A percentile compares a stretch with the other conserved stretches of the same genome.
Evolutionary conservation across 139 green algal genomes (phyloP).

Genomic region (Limnomonas spitsbergensis): DNA sequence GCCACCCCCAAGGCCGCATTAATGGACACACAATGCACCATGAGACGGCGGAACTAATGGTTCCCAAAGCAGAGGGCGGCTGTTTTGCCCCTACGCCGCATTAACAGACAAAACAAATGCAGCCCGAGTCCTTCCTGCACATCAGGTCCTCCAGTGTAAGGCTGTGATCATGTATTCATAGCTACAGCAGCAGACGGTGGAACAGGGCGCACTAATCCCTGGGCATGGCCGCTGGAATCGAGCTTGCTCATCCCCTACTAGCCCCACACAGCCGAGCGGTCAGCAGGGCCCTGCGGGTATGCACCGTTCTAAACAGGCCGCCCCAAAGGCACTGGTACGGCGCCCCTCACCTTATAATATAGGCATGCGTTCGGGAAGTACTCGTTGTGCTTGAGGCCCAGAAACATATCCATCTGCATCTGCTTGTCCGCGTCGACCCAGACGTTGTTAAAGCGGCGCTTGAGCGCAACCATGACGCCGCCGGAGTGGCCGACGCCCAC

Average conservation of each 20-base stretch:
- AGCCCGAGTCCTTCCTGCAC: too few species aligned
- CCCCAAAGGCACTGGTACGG: not conserved
- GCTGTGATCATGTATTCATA: too few species aligned
- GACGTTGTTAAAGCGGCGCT: constrained; percentile 62
- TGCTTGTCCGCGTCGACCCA: constrained; percentile 53
- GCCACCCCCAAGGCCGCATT: too few species aligned
- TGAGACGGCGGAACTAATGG: not conserved
- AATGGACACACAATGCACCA: not conserved
- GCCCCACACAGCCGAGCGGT: too few species aligned
- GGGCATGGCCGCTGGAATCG: not conserved
- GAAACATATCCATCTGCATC: constrained; percentile 76
- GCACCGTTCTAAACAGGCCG: not conserved
- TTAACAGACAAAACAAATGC: too few species aligned
- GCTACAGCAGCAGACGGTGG: not conserved
- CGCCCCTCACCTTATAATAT: constrained; percentile 30
- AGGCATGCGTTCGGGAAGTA: constrained; percentile 53
- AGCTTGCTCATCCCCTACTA: not conserved
- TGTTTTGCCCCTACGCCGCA: too few species aligned
- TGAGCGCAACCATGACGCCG: constrained; percentile 42
- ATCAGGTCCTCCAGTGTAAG: too few species aligned
- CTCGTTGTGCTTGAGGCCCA: constrained; percentile 62
- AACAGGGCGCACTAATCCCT: not conserved
- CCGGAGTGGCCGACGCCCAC: constrained; percentile 43
- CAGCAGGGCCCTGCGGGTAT: too few species aligned
- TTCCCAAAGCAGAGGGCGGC: too few species aligned